Evolutionary conservation across 306 rosid species (phyloP), one percentile per base, ranked within the genome.

Genomic region (Rosa rugosa): DNA sequence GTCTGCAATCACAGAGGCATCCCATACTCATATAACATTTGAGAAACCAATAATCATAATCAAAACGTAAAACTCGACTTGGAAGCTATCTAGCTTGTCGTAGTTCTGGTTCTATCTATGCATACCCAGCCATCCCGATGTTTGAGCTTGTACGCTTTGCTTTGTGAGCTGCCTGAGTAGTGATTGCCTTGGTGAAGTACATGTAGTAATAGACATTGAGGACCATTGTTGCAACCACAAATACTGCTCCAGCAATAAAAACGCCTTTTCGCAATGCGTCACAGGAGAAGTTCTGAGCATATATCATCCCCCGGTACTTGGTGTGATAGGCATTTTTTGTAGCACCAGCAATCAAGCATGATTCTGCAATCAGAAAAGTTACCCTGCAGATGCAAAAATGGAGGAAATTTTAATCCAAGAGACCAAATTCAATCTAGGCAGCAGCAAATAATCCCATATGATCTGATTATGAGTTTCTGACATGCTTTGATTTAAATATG

Each of bases 271-370:
- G 83, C 84, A 95, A 86, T 49, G 97, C 78, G 56, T 91, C 96
- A 67, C 99, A 95, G 2, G 98, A 86, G 83, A 95, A 83, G 90
- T 86, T 84, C 65, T 95, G 97, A 22, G 98, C 99, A 53, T 83
- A 88, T 69, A 94, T 83, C 84, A 92, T 71, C 69, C 74, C 89
- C 49, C 97, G 85, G 87, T 90, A 95, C 81, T 90, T 93, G 27
- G 99, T 93, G 83, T 95, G 99, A 83, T 95, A 95, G 0, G 99
- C 99, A 71, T 93, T 95, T 87, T 83, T 95, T 2, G 83, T 88
- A 20, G 99, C 98, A 22, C 99, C 99, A 0, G 98, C 98, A 79
- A 95, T 90, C 75, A 95, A 80, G 79, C 98, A 95, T 16, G 98
- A 85, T 85, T 95, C 97, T 1, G 98, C 99, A 12, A 90, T 87